phyloP scores from a whole-genome alignment of 495 filamentous ascomycete genomes.

The Astrothelium subdiscretum region DNA sequence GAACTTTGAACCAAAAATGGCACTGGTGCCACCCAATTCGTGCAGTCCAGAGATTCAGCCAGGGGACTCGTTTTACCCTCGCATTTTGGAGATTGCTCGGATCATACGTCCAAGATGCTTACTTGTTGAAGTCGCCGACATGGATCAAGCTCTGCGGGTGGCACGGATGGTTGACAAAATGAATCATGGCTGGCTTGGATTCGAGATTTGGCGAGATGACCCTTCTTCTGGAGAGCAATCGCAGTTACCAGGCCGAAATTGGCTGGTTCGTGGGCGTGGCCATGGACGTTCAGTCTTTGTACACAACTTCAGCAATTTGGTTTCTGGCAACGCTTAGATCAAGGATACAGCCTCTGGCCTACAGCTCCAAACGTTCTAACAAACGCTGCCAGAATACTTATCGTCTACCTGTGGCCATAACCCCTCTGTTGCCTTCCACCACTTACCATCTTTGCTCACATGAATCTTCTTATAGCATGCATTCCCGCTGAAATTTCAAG shows the following conservation, averaged over 20 bases:
- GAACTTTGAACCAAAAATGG: conserved; percentile 63
- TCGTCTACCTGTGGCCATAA: no score
- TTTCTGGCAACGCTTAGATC: not conserved
- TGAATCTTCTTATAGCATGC: no score
- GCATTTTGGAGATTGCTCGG: conserved; percentile 33
- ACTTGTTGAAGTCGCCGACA: conserved; percentile 49
- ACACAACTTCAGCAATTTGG: not conserved
- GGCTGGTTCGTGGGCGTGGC: conserved; percentile 8
- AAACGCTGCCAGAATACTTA: no score
- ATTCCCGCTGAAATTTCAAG: no score
- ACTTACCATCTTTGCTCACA: no score
- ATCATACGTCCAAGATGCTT: conserved; percentile 30
- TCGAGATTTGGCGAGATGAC: conserved; percentile 46
- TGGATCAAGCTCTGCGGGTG: conserved; percentile 28
- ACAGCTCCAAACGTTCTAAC: no score
- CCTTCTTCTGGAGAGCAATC: not conserved
- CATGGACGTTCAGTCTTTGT: conserved; percentile 14
- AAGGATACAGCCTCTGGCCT: not conserved
- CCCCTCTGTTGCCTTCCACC: no score
- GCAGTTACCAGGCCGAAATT: not conserved
- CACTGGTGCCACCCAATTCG: conserved; percentile 52
- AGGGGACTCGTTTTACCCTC: conserved; percentile 51
- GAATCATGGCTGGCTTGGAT: conserved; percentile 19
- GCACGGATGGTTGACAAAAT: conserved; percentile 9
- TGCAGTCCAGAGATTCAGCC: conserved; percentile 12